phyloP scores from a whole-genome alignment of 1,284 basidiomycete species.

The Puccinia coronata region DNA sequence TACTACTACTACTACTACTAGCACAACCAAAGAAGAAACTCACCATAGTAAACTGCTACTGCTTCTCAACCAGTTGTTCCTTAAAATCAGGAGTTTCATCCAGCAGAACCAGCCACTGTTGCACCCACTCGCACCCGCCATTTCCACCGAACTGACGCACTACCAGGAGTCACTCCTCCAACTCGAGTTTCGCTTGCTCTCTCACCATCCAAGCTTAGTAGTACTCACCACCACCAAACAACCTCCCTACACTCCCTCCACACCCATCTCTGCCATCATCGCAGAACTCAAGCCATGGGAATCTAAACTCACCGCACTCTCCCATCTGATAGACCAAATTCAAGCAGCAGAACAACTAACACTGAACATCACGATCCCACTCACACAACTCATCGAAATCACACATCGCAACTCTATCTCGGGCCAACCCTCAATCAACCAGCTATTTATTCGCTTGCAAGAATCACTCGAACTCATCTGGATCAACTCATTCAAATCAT shows the following conservation, averaged over 20 bases:
- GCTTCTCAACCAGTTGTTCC: too few species aligned
- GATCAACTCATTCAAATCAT: slow-evolving; percentile 16
- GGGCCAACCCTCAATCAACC: slow-evolving; percentile 14
- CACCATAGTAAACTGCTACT: too few species aligned
- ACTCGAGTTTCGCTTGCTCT: slow-evolving; percentile 23
- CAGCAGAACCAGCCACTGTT: too few species aligned
- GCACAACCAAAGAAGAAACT: too few species aligned
- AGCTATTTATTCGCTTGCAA: slow-evolving; percentile 34
- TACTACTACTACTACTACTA: too few species aligned
- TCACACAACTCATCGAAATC: slow-evolving; percentile 22
- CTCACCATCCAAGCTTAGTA: slow-evolving; percentile 44
- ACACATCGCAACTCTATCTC: slow-evolving; percentile 8
- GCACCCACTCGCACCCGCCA: too few species aligned
- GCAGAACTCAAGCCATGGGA: neutral
- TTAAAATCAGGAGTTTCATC: too few species aligned
- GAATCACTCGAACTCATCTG: slow-evolving; percentile 10
- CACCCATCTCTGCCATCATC: slow-evolving; percentile 22
- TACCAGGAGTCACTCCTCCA: slow-evolving; percentile 8
- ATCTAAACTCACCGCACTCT: neutral
- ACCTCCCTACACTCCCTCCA: neutral
- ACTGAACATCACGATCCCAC: neutral
- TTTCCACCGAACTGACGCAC: neutral
- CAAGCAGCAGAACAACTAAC: too few species aligned
- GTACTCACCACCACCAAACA: neutral
- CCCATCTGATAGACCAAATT: too few species aligned